Percentiles rank a stretch among this genome's conserved stretches.
These are phyloP conservation scores for Aaosphaeria arxii DNA, from an alignment of 2,329 filamentous ascomycete genomes.

Conservation along the genomic window DNA sequence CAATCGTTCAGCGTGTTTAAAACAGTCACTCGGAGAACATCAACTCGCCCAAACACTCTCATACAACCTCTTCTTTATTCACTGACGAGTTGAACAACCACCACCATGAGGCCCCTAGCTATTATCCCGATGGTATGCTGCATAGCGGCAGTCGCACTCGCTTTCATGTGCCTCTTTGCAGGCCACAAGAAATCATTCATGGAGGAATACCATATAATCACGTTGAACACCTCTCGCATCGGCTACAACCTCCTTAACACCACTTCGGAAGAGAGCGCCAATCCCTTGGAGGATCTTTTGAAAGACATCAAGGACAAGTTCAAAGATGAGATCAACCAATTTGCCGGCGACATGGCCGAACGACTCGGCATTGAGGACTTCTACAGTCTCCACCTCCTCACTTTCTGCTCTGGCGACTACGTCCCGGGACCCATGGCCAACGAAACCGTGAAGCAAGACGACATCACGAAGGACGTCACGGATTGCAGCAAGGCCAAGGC, in stretches of 20 bases:
- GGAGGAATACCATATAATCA: constrained; percentile 56
- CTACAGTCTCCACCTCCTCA: constrained; percentile 60
- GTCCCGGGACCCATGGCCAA: constrained; percentile 42
- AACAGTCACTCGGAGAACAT: no score
- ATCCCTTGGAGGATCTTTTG: constrained; percentile 28
- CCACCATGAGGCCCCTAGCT: constrained; percentile 45
- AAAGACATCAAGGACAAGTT: constrained; percentile 34
- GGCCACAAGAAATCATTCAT: constrained; percentile 56
- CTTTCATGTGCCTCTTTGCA: constrained; percentile 60
- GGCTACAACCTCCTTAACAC: constrained; percentile 41
- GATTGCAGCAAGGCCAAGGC: constrained; percentile 53
- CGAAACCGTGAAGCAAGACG: constrained; percentile 36
- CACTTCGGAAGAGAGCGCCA: constrained; percentile 20
- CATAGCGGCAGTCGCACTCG: constrained; percentile 55
- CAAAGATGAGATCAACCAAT: constrained; percentile 42
- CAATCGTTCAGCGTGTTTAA: no score
- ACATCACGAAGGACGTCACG: constrained; percentile 52
- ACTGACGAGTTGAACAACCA: no score
- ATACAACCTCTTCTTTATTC: no score
- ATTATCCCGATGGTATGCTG: constrained; percentile 52
- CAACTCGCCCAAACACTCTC: no score
- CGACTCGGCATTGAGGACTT: constrained; percentile 57
- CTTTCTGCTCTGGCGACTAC: constrained; percentile 56
- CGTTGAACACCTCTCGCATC: constrained; percentile 58
- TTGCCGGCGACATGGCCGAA: constrained; percentile 42